Percentiles rank a stretch among this genome's conserved stretches.
Conservation (phyloP, 73 alveolate genomes). For the Diophrys sp. region DNA sequence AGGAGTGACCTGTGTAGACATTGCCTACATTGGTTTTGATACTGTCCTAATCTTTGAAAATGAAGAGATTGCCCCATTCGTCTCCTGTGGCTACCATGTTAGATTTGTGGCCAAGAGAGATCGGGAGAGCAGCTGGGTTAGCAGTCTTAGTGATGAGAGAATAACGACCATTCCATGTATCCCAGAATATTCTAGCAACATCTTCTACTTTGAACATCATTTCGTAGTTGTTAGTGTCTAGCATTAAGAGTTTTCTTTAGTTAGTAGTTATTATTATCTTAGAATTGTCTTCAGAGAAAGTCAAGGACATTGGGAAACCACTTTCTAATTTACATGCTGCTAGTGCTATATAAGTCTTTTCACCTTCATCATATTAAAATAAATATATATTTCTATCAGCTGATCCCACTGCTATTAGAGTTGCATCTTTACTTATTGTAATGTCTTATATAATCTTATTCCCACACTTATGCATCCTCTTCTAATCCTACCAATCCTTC, state of each 20-base stretch:
- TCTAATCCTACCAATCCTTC: conserved; percentile 85
- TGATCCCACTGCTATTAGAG: conserved; percentile 67
- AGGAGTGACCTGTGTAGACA: conserved; percentile 71
- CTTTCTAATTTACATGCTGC: conserved; percentile 48
- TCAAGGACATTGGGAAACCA: conserved; percentile 60
- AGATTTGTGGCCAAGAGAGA: conserved; percentile 41
- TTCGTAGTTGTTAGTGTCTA: neutral
- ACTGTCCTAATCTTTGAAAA: conserved; percentile 47
- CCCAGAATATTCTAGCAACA: conserved; percentile 25
- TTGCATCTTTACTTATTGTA: conserved; percentile 73
- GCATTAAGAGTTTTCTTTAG: conserved; percentile 58
- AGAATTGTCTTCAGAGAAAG: conserved; percentile 49
- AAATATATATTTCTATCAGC: conserved; percentile 70
- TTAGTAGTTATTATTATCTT: conserved; percentile 55
- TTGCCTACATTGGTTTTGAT: conserved; percentile 71
- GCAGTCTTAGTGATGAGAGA: conserved; percentile 48
- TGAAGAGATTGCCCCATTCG: conserved; percentile 65
- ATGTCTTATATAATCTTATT: conserved; percentile 66
- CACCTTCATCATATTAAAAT: conserved; percentile 44
- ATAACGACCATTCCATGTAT: conserved; percentile 47
- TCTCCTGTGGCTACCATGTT: conserved; percentile 82
- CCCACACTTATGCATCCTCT: conserved; percentile 74
- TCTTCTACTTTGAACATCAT: conserved; percentile 45
- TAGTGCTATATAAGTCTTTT: conserved; percentile 43
- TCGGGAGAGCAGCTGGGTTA: conserved; percentile 43